Evolutionary conservation across 2,329 filamentous ascomycete genomes (phyloP).

Genomic region (Sclerotinia trifoliorum): DNA sequence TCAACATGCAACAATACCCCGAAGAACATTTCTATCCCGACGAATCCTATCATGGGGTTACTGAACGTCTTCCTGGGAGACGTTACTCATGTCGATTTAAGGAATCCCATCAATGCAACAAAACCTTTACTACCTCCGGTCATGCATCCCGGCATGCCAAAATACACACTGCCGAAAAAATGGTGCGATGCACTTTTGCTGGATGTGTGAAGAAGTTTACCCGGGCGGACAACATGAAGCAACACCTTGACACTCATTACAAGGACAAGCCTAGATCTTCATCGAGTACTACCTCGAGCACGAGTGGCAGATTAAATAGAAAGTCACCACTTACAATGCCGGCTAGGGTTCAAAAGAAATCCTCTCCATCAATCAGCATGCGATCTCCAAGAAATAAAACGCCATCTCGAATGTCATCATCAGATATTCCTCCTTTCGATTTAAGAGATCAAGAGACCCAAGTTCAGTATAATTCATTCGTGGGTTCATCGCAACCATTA

Average conservation of each 20-base stretch:
- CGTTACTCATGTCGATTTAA: constrained; percentile 73
- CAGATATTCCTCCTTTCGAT: constrained; percentile 1
- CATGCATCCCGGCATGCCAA: constrained; percentile 84
- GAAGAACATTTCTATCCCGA: constrained; percentile 30
- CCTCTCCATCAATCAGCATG: constrained; percentile 6
- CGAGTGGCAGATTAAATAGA: constrained; percentile 5
- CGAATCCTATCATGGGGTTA: constrained; percentile 22
- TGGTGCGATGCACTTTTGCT: constrained; percentile 63
- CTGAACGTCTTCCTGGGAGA: constrained; percentile 45
- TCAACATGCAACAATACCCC: constrained; percentile 22
- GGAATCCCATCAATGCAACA: constrained; percentile 68
- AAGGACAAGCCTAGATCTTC: constrained; percentile 46
- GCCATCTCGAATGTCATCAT: neutral
- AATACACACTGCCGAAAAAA: constrained; percentile 80
- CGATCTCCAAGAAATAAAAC: constrained; percentile 1
- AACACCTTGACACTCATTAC: constrained; percentile 75
- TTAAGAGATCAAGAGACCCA: neutral
- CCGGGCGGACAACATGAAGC: constrained; percentile 84
- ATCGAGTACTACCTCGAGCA: neutral
- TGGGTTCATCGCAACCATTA: neutral
- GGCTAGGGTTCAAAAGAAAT: constrained; percentile 10
- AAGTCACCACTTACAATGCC: constrained; percentile 8
- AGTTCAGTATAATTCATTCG: too few species aligned
- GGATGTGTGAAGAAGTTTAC: constrained; percentile 80
- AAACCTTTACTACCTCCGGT: constrained; percentile 81